Conservation (phyloP, 2,329 filamentous ascomycete species). For the Colletotrichum kahawae region DNA sequence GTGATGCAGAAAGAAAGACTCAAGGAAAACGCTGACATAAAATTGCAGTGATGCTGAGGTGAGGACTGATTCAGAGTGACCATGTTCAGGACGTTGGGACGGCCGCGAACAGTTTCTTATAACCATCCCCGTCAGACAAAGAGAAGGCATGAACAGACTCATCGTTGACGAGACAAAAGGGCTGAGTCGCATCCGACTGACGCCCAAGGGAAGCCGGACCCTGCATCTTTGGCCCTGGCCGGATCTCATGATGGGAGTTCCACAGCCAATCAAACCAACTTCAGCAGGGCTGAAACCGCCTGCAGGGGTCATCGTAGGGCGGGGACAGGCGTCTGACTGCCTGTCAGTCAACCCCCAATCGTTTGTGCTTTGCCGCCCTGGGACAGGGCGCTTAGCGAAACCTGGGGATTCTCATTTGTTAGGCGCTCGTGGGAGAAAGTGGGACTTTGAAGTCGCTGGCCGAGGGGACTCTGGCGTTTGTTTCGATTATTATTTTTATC, state of each 20-base stretch:
- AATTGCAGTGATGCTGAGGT: neutral
- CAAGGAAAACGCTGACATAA: neutral
- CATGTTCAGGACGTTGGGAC: neutral
- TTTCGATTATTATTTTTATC: neutral
- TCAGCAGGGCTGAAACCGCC: neutral
- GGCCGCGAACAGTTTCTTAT: neutral
- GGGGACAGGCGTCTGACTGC: neutral
- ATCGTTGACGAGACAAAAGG: neutral
- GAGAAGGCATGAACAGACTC: neutral
- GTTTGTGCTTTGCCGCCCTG: neutral
- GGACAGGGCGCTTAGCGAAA: constrained; percentile 17
- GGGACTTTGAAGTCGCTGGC: neutral
- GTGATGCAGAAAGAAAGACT: neutral
- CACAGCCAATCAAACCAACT: neutral
- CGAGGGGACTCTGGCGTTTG: neutral
- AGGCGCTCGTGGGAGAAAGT: neutral
- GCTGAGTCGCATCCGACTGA: constrained; percentile 4
- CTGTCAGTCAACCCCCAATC: constrained; percentile 3
- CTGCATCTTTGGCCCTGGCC: neutral
- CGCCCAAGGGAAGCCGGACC: neutral
- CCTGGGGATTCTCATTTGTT: constrained; percentile 29
- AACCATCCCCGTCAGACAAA: neutral
- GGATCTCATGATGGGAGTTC: neutral
- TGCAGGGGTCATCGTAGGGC: neutral
- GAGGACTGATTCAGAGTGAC: neutral